phyloP scores from a whole-genome alignment of 306 rosid species.

The Ormosia semicastrata region DNA sequence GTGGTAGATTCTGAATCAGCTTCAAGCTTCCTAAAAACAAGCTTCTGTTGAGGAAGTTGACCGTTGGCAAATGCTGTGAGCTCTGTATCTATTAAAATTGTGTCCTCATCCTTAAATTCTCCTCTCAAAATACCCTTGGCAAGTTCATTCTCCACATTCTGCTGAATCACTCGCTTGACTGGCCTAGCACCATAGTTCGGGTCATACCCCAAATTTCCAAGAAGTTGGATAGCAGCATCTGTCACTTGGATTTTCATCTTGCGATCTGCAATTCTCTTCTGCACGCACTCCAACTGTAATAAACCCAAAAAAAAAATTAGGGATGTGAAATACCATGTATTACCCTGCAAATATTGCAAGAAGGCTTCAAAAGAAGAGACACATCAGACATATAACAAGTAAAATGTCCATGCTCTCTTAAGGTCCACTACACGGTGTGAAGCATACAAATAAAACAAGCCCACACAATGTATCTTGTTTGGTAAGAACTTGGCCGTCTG shows the following conservation, averaged over 20 bases:
- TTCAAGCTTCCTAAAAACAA: slow-evolving; percentile 57
- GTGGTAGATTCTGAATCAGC: slow-evolving; percentile 38
- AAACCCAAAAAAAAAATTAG: neutral
- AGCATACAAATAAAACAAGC: neutral
- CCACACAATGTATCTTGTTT: neutral
- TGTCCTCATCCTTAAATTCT: slow-evolving; percentile 83
- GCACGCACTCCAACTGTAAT: slow-evolving; percentile 77
- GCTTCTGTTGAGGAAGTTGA: slow-evolving; percentile 85
- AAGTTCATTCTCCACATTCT: slow-evolving; percentile 85
- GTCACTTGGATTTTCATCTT: slow-evolving; percentile 76
- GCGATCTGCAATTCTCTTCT: slow-evolving; percentile 76
- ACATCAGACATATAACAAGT: neutral
- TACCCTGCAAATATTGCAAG: too few species aligned
- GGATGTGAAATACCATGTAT: neutral
- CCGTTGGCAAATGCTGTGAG: slow-evolving; percentile 64
- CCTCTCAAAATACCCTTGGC: slow-evolving; percentile 95
- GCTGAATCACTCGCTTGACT: slow-evolving; percentile 95
- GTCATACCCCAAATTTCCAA: slow-evolving; percentile 86
- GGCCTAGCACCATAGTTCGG: slow-evolving; percentile 97
- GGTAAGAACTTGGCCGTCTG: neutral
- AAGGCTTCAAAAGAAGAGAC: neutral
- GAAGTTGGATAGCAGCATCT: slow-evolving; percentile 79
- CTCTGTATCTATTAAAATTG: slow-evolving; percentile 71
- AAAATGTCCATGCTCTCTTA: neutral
- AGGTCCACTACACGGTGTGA: neutral